phyloP scores from a whole-genome alignment of 192 early-diverging fungal species.

The Thoreauomyces humboldtii region DNA sequence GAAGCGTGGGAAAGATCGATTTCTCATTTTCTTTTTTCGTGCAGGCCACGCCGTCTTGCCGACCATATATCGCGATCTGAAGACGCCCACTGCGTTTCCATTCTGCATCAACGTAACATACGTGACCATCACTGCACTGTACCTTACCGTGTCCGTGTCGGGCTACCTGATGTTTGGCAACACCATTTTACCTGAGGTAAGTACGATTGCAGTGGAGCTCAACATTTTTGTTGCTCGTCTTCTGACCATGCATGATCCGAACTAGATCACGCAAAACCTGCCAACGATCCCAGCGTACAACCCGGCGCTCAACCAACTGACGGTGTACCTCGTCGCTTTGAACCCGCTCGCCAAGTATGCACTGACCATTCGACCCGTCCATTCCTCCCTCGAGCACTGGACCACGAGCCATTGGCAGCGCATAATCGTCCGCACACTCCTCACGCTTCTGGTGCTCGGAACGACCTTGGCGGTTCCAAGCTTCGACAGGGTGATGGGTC shows the following conservation, averaged over 20 bases:
- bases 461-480: constrained; percentile 60
- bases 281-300: constrained; percentile 54
- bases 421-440: constrained; percentile 24
- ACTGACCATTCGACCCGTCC: constrained; percentile 62
- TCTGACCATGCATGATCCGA: neutral
- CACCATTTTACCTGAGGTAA: constrained; percentile 55
- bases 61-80: constrained; percentile 65
- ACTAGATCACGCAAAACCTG: constrained; percentile 68
- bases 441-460: constrained; percentile 41
- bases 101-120: constrained; percentile 58
- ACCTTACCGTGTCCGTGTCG: constrained; percentile 47
- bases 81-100: constrained; percentile 43
- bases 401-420: neutral
- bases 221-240: neutral
- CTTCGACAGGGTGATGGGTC: constrained; percentile 66
- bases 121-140: constrained; percentile 43
- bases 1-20: neutral
- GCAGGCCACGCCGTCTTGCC: constrained; percentile 68
- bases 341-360: constrained; percentile 75
- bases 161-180: constrained; percentile 75
- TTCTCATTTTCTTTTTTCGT: neutral
- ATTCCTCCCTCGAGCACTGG: constrained; percentile 9
- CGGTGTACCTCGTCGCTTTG: constrained; percentile 60
- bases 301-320: constrained; percentile 48
- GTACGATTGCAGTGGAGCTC: neutral